A percentile compares a stretch with the other conserved stretches of the same genome.
phyloP scores from a whole-genome alignment of 164 flowering plant species.

The Magnolia changhungtana region DNA sequence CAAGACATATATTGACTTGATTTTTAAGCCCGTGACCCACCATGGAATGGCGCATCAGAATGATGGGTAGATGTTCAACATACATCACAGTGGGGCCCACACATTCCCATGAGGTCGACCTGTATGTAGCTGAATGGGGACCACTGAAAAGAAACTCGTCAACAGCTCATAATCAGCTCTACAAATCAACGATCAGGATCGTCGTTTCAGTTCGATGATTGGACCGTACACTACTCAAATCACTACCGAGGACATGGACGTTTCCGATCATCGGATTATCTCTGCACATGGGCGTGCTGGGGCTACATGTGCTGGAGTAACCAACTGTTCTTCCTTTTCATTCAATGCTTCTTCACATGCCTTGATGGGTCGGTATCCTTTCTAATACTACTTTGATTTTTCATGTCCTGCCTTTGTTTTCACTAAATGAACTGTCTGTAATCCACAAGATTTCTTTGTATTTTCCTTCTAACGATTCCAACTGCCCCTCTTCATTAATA shows the following conservation, averaged over 20 bases:
- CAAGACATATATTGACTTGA: no score
- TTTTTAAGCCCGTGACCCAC: no score
- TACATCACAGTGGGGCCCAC: no score
- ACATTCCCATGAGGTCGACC: no score
- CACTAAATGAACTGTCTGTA: constrained; percentile 11
- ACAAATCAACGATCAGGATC: background rate
- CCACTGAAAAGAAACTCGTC: background rate
- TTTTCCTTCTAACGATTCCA: constrained; percentile 32
- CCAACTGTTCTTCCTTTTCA: background rate
- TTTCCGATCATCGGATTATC: no score
- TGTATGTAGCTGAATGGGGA: no score
- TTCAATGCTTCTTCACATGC: background rate
- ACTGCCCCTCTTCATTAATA: constrained; percentile 37
- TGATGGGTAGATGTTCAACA: no score
- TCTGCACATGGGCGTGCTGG: no score
- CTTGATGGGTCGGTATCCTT: background rate
- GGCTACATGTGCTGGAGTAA: background rate
- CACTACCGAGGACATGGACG: no score
- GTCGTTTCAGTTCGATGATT: no score
- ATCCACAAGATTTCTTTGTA: constrained; percentile 8
- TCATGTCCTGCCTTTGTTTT: background rate
- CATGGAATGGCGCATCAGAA: no score
- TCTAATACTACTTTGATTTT: background rate
- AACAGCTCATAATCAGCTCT: background rate
- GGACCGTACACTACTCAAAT: no score